phyloP scores from a whole-genome alignment of 2,329 filamentous ascomycete species.

The Colletotrichum musae region DNA sequence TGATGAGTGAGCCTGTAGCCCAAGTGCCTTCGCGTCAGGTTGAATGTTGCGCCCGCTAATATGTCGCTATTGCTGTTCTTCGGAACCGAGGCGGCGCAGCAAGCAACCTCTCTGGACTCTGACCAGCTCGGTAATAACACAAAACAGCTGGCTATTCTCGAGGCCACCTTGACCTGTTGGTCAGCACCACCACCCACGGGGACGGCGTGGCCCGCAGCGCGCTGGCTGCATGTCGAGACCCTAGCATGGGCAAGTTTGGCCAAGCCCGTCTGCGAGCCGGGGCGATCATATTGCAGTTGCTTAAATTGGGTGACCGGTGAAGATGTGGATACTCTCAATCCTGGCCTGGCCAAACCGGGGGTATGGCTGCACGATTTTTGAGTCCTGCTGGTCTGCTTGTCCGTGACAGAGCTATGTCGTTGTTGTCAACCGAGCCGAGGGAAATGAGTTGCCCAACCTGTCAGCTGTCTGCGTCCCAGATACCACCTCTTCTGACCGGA shows the following conservation, averaged over 20 bases:
- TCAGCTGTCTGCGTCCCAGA: not conserved
- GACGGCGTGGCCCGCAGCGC: conserved; percentile 21
- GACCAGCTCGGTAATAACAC: no score
- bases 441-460: not conserved
- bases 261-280: conserved; percentile 12
- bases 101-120: no score
- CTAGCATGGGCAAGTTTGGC: conserved; percentile 17
- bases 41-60: not conserved
- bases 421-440: conserved; percentile 2
- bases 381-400: not conserved
- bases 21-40: no score
- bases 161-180: not conserved
- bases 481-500: not conserved
- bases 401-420: no score
- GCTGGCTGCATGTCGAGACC: not conserved
- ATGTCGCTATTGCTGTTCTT: not conserved
- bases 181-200: not conserved
- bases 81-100: conserved; percentile 7
- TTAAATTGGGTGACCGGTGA: conserved; percentile 39
- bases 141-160: no score
- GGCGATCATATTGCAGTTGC: conserved; percentile 21
- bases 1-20: not conserved
- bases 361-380: not conserved
- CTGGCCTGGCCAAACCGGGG: conserved; percentile 27
- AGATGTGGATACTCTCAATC: conserved; percentile 29